Conservation (phyloP, 805 yeast species). For the Yamadazyma sp. region DNA sequence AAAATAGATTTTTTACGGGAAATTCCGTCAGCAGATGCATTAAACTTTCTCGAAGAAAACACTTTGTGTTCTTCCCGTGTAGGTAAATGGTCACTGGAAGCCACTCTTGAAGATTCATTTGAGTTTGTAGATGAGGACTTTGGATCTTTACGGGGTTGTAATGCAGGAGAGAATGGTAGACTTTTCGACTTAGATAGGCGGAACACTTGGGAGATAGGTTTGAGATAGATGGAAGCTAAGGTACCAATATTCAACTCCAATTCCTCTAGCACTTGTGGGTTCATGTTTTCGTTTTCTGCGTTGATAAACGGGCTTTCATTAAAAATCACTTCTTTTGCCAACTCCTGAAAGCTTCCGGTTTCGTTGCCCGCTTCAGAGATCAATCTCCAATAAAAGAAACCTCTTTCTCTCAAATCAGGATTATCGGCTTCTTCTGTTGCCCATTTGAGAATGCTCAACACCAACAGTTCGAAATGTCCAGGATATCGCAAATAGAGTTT, state of each 20-base stretch:
- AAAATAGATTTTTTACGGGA: slow-evolving; percentile 16
- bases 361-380: slow-evolving; percentile 42
- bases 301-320: slow-evolving; percentile 63
- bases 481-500: slow-evolving; percentile 65
- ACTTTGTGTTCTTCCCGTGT: slow-evolving; percentile 6
- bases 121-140: slow-evolving; percentile 6
- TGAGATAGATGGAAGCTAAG: slow-evolving; percentile 77
- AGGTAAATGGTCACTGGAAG: slow-evolving; percentile 7
- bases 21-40: slow-evolving; percentile 12
- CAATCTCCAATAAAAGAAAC: slow-evolving; percentile 81
- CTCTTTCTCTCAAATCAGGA: slow-evolving; percentile 87
- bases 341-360: slow-evolving; percentile 33
- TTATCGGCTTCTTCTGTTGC: slow-evolving; percentile 75
- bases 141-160: slow-evolving; percentile 21
- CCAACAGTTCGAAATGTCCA: slow-evolving; percentile 50
- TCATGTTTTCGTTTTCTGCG: slow-evolving; percentile 66
- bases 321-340: slow-evolving; percentile 51
- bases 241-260: slow-evolving; percentile 80
- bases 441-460: slow-evolving; percentile 57
- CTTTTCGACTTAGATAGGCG: slow-evolving; percentile 54
- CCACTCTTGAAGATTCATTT: slow-evolving; percentile 1
- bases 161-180: slow-evolving; percentile 49
- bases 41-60: slow-evolving; percentile 11
- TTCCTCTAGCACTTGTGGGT: slow-evolving; percentile 72
- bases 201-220: slow-evolving; percentile 81